phyloP scores from a whole-genome alignment of 164 flowering plant species.

The Tinospora cordifolia region DNA sequence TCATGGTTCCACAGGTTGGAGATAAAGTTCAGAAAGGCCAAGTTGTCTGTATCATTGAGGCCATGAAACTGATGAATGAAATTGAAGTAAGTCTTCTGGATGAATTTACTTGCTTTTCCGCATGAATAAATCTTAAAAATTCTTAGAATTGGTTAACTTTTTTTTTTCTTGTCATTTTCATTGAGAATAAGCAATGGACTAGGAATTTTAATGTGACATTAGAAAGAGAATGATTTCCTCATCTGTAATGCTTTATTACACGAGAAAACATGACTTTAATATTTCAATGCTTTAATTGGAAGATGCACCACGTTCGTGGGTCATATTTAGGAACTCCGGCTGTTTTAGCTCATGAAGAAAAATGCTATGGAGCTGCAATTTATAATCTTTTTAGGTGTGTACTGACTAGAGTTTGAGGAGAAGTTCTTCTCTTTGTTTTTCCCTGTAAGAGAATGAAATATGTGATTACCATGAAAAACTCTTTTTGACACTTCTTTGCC shows the following conservation, averaged over 20 bases:
- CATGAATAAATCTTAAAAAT: not conserved
- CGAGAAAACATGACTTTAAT: not conserved
- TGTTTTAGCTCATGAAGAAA: not conserved
- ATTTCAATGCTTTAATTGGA: not conserved
- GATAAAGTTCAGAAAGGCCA: conserved; percentile 76
- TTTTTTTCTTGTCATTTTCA: not conserved
- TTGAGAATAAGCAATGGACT: not conserved
- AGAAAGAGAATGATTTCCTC: not conserved
- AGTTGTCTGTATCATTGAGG: conserved; percentile 68
- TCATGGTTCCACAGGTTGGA: conserved; percentile 43
- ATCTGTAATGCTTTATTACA: not conserved
- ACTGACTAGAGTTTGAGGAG: not conserved
- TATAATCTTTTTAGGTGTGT: not conserved
- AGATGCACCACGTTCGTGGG: not conserved
- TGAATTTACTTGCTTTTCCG: not conserved
- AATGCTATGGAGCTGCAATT: not conserved
- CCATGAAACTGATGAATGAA: conserved; percentile 84
- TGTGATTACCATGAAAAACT: too few relatives aligned
- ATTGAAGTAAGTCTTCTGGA: conserved; percentile 43
- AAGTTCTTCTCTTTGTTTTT: not conserved
- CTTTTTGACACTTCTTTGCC: too few relatives aligned
- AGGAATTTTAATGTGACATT: not conserved
- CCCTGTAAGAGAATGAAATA: not conserved
- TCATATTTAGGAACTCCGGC: not conserved
- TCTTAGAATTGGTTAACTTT: not conserved